Percentiles rank a stretch among this genome's conserved stretches.
Conservation (phyloP, 2,329 filamentous ascomycete genomes). For the Zalaria sp. region DNA sequence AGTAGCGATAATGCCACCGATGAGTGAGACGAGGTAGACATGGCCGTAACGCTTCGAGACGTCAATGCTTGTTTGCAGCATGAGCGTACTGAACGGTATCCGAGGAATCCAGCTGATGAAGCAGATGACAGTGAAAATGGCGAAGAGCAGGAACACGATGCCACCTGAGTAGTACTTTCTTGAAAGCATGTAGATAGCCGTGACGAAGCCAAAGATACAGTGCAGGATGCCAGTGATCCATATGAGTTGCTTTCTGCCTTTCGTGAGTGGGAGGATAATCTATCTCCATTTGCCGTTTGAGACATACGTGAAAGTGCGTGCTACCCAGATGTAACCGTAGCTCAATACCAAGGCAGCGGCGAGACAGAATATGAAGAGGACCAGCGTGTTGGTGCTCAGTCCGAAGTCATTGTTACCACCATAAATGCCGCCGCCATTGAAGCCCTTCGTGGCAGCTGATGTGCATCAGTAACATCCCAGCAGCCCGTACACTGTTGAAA, state of each 20-base stretch:
- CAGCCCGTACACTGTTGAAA: background rate
- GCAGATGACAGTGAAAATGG: conserved; percentile 64
- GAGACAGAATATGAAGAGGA: conserved; percentile 71
- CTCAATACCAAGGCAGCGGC: conserved; percentile 61
- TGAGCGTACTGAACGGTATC: conserved; percentile 81
- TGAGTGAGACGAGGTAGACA: conserved; percentile 70
- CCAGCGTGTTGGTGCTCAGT: conserved; percentile 70
- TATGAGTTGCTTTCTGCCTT: conserved; percentile 58
- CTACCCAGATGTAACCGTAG: conserved; percentile 60
- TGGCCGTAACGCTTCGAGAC: conserved; percentile 74
- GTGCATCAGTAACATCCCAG: background rate
- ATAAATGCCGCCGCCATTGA: conserved; percentile 63
- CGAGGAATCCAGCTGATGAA: conserved; percentile 82
- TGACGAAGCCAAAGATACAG: conserved; percentile 69
- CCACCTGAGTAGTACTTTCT: conserved; percentile 67
- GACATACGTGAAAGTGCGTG: conserved; percentile 44
- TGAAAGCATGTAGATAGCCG: conserved; percentile 73
- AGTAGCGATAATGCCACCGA: conserved; percentile 64
- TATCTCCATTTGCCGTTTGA: conserved; percentile 52
- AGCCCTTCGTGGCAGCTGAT: conserved; percentile 39
- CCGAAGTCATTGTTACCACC: conserved; percentile 49
- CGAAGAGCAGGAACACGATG: conserved; percentile 75
- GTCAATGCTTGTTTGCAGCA: conserved; percentile 77
- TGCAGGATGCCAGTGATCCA: conserved; percentile 87
- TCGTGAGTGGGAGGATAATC: background rate